Percentiles rank a stretch among this genome's conserved stretches.
Conservation (phyloP, 2,329 filamentous ascomycete species). For the Neofusicoccum laricinum region DNA sequence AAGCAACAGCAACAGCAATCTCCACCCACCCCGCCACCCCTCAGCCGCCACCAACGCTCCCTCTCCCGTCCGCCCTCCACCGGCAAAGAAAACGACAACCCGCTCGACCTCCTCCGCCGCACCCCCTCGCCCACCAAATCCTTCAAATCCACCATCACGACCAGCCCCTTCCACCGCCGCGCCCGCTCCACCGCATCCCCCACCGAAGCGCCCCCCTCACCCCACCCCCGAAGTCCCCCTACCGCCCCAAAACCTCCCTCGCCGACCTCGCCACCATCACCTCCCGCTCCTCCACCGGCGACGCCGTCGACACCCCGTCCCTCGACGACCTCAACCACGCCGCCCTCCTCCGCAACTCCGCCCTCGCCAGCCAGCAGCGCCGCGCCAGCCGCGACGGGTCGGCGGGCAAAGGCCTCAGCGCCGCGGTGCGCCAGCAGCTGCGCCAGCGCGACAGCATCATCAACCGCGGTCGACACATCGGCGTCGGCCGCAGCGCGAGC, state of each 20-base stretch:
- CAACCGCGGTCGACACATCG: conserved; percentile 4
- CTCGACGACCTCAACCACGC: conserved; percentile 9
- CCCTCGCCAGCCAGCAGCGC: neutral
- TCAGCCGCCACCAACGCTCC: neutral
- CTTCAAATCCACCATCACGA: neutral
- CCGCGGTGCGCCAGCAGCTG: conserved; percentile 11
- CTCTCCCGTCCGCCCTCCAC: neutral
- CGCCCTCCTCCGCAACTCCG: neutral
- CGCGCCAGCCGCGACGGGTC: neutral
- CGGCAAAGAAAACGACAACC: neutral
- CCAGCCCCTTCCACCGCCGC: conserved; percentile 10
- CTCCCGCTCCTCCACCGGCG: neutral
- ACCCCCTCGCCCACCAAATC: conserved; percentile 7
- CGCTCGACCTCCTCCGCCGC: neutral
- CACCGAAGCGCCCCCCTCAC: neutral
- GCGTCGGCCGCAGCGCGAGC: neutral
- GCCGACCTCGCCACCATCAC: neutral
- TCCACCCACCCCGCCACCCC: neutral
- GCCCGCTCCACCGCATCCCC: neutral
- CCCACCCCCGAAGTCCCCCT: neutral
- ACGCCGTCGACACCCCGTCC: neutral
- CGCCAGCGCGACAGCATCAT: conserved; percentile 1
- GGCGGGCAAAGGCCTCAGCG: neutral
- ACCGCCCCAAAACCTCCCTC: neutral
- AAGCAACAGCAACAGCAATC: neutral